Base-by-base conservation (phyloP, 805 yeast genomes). In the Ogataea salicorniae region DNA sequence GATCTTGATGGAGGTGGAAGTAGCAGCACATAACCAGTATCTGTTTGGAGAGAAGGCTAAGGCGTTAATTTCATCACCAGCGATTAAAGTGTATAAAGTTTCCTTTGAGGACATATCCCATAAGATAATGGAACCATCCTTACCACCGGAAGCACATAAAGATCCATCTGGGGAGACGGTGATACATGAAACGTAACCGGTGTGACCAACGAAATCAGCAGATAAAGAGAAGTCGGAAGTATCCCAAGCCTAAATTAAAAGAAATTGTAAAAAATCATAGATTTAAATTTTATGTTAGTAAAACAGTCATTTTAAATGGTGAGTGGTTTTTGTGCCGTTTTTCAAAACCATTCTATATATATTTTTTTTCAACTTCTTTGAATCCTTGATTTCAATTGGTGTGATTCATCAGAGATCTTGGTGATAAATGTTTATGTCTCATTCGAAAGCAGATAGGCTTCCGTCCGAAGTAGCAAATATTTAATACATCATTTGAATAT, bases 381-480 rank as follows among this genome's bases (percentile, higher is more conserved):
- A 23, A 23, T 15, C 11, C 29, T 11, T 18, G 15, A 8, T 34
- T 38, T 22, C 22, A 26, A n/a, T 34, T 39, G 11, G 23, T 37
- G n/a, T 35, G 33, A 35, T 17, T 61, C 67, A 83, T 91, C 97
- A 91, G 97, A 87, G 96, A 90, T 90, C 97, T 88, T 90, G 97
- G 97, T 90, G 97, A 85, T 82, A 76, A 44, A 76, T 69, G 69
- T 55, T 71, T 76, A 83, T 84, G 96, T 92, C 97, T 94, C 99
- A 92, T 89, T 81, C 94, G 86, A 60, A 70, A 67, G 74, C 73
- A 50, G 58, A 68, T 63, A 60, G 71, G 72, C 74, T 58, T 67
- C 62, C 84, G 89, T 92, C 99, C 80, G 97, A 92, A 92, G 99
- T 92, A 92, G 99, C 99, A 92, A 92, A 94, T 94, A 92, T 84